Evolutionary conservation across 2,329 filamentous ascomycete species (phyloP), one percentile per base, ranked within the genome.

Genomic region (Penicillium verrucosum): DNA sequence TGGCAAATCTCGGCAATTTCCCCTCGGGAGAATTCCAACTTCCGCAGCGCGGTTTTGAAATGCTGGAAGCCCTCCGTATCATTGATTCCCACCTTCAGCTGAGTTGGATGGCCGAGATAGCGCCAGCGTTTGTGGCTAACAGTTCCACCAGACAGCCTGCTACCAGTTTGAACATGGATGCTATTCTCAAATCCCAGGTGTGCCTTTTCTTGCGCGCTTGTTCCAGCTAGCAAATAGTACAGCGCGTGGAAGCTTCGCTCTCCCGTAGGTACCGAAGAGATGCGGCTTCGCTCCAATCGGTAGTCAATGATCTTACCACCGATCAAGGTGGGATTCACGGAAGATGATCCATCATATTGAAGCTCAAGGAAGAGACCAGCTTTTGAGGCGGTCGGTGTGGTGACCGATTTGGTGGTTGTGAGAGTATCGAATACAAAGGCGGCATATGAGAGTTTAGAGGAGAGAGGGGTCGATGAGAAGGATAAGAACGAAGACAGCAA

Each of bases 1-100:
- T 99, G 94, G 74, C 94, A 99, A 54, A 99, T 92, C 72, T 97
- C 93, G 38, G 94, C 94, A 70, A 99, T 96, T 68, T 97, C 94
- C 58, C 88, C 87, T 53, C 92, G 85, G 4, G 93, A 89, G 62
- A 99, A 97, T 75, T 97, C 94, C 14, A 99, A 83, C 74, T 96
- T 97, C 62, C 92, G 85, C 47, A 99, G 79, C 1, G 94, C 94
- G 1, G 90, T 96, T 80, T 97, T 97, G 82, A 99, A 97, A 51
- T 97, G 88, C 70, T 96, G 90, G 75, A 99, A 99, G 5, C 93
- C 94, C 69, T 97, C 92, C 1, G 88, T 82, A 70, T 99, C 94
- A 68, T 99, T 97, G 72, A 99, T 92, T 56, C 94, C 94, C 29
- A 97, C 91, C 74, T 96, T 97, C 62, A 99, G 82, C 75, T 99